These are phyloP conservation scores for Phytophthora pini DNA, from an alignment of 352 stramenopile species.

Conservation along the genomic window DNA sequence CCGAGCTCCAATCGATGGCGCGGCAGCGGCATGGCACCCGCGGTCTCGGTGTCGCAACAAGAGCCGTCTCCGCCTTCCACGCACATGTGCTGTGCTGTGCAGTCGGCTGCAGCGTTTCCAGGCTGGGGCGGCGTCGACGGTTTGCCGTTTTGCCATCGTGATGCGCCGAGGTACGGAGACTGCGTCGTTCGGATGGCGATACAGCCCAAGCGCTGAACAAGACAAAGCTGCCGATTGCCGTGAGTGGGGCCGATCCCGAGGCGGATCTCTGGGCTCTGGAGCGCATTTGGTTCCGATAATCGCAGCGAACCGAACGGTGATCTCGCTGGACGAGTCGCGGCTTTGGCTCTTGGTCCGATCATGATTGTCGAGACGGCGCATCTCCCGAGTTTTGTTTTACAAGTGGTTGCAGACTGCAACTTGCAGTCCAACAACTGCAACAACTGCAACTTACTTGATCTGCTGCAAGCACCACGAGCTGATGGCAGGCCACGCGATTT, in stretches of 20 bases:
- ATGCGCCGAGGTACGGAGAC: constrained; percentile 22
- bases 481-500: too few species aligned
- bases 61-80: constrained; percentile 13
- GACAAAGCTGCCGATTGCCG: constrained; percentile 23
- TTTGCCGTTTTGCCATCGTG: constrained; percentile 4
- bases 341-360: not conserved
- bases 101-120: not conserved
- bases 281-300: constrained; percentile 8
- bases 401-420: constrained; percentile 4
- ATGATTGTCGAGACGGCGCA: constrained; percentile 22
- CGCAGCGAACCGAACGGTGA: constrained; percentile 13
- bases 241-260: constrained; percentile 15
- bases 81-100: not conserved
- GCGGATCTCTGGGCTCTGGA: constrained; percentile 3
- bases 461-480: too few species aligned
- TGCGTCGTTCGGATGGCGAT: constrained; percentile 26
- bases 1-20: constrained; percentile 17
- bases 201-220: constrained; percentile 27
- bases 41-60: constrained; percentile 21
- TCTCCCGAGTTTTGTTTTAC: constrained; percentile 6
- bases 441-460: too few species aligned
- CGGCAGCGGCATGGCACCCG: constrained; percentile 8
- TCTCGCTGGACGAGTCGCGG: constrained; percentile 31
- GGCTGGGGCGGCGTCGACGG: too few species aligned
- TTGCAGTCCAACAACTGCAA: too few species aligned